These are phyloP conservation scores for Rhizoctonia solani DNA, from an alignment of 1,284 basidiomycete species.

Conservation along the genomic window DNA sequence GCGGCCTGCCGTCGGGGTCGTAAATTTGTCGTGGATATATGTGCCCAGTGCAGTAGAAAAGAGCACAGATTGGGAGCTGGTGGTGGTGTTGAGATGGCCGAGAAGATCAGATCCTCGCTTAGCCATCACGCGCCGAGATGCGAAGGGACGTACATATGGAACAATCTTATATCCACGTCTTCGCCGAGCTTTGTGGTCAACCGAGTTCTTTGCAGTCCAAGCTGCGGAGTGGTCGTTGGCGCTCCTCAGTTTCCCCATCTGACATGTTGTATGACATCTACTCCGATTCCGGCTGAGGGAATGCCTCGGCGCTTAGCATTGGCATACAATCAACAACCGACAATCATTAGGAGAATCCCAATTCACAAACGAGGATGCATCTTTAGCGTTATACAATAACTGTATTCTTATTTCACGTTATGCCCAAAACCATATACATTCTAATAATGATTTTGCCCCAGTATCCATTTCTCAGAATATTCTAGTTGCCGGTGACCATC, in stretches of 20 bases:
- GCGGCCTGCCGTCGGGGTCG: no score
- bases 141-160: constrained; percentile 14
- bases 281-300: constrained; percentile 8
- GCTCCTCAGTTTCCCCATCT: constrained; percentile 31
- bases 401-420: no score
- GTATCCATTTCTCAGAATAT: no score
- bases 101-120: constrained; percentile 31
- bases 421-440: no score
- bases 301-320: constrained; percentile 13
- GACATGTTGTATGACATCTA: not conserved
- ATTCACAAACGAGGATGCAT: no score
- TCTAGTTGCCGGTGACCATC: no score
- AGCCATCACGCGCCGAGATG: constrained; percentile 2
- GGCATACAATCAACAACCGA: not conserved
- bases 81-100: not conserved
- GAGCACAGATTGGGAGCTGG: not conserved
- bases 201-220: not conserved
- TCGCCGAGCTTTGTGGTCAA: not conserved
- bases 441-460: no score
- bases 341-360: no score
- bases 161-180: not conserved
- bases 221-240: constrained; percentile 26
- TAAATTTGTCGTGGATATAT: constrained; percentile 5
- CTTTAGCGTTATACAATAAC: no score
- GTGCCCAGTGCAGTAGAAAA: constrained; percentile 27